phyloP scores from a whole-genome alignment of 2,329 filamentous ascomycete species.

The Hirsutella thompsonii region DNA sequence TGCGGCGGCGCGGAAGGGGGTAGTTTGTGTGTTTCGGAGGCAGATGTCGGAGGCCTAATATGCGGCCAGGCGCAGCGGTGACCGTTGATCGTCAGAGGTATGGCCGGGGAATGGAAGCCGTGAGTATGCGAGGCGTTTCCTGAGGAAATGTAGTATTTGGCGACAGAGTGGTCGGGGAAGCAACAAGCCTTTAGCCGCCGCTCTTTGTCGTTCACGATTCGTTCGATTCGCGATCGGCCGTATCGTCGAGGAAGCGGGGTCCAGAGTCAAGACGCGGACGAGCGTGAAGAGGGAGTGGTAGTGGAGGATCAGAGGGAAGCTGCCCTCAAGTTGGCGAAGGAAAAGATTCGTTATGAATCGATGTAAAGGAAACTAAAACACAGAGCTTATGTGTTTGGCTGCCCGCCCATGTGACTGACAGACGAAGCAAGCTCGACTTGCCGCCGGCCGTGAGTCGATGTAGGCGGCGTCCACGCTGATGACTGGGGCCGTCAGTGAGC shows the following conservation, averaged over 20 bases:
- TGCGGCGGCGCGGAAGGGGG: neutral
- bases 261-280: too few species aligned
- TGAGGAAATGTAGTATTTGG: too few species aligned
- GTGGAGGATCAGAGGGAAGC: too few species aligned
- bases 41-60: constrained; percentile 7
- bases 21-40: constrained; percentile 10
- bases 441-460: neutral
- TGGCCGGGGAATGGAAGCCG: too few species aligned
- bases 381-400: too few species aligned
- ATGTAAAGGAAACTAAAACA: too few species aligned
- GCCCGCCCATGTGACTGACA: neutral
- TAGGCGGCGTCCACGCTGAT: neutral
- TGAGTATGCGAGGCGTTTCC: too few species aligned
- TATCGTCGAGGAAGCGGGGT: neutral
- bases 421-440: neutral
- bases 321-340: too few species aligned
- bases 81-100: neutral
- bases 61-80: constrained; percentile 14
- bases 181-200: neutral
- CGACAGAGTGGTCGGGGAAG: too few species aligned
- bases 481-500: neutral
- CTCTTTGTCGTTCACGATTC: neutral
- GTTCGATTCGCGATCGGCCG: neutral
- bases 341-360: too few species aligned
- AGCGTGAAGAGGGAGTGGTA: too few species aligned